Conservation (phyloP, 257 asterid genomes). For the Scutellaria galericulata region DNA sequence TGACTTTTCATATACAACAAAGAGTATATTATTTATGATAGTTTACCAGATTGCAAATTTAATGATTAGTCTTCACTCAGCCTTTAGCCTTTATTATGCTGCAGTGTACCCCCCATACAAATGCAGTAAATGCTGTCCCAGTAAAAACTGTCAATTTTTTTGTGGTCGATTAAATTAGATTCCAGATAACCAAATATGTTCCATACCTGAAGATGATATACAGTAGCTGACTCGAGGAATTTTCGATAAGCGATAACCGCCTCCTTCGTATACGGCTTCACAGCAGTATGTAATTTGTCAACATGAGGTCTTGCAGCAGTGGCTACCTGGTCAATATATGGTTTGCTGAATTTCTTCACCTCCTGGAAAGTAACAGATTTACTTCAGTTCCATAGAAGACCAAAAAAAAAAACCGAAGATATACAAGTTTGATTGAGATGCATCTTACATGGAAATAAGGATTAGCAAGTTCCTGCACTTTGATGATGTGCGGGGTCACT, state of each 20-base stretch:
- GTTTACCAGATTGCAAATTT: background rate
- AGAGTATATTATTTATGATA: background rate
- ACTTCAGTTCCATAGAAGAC: slow-evolving; percentile 35
- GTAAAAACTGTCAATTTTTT: background rate
- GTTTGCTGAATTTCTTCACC: slow-evolving; percentile 71
- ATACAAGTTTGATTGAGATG: slow-evolving; percentile 16
- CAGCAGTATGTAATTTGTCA: slow-evolving; percentile 54
- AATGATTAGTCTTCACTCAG: background rate
- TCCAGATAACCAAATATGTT: slow-evolving; percentile 17
- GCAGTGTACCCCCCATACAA: slow-evolving; percentile 7
- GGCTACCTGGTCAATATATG: slow-evolving; percentile 83
- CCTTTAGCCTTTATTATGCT: slow-evolving; percentile 11
- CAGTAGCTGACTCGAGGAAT: slow-evolving; percentile 74
- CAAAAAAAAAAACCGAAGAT: slow-evolving; percentile 12
- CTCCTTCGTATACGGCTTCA: slow-evolving; percentile 71
- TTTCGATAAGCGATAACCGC: slow-evolving; percentile 66
- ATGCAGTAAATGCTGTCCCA: background rate
- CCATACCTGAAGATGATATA: slow-evolving; percentile 78
- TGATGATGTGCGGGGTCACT: slow-evolving; percentile 68
- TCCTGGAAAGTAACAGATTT: slow-evolving; percentile 54
- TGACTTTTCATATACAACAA: background rate
- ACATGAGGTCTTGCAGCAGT: slow-evolving; percentile 87
- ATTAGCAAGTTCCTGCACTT: slow-evolving; percentile 68
- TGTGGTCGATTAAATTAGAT: slow-evolving; percentile 7
- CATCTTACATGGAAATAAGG: slow-evolving; percentile 77